These are phyloP conservation scores for Pelargonium myrrhifolium DNA, from an alignment of 441 rosid genomes.

Conservation along the genomic window DNA sequence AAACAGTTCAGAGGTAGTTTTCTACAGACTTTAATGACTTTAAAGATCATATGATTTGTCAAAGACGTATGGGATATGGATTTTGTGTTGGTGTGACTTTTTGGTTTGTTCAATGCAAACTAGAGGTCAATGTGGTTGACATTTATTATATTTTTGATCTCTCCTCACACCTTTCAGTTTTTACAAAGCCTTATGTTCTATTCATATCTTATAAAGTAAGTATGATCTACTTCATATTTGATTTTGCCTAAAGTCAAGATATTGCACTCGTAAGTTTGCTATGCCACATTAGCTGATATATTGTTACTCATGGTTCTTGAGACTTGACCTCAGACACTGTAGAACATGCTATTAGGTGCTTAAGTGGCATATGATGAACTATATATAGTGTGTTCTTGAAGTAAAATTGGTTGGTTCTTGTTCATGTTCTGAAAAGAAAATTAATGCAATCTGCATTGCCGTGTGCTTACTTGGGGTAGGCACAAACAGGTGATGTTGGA, in stretches of 20 bases:
- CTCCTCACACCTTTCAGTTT: conserved; percentile 1
- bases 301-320: background rate
- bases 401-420: too few species aligned
- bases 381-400: too few species aligned
- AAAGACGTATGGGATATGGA: background rate
- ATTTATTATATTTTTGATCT: background rate
- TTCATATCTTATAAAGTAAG: background rate
- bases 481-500: conserved; percentile 86
- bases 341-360: background rate
- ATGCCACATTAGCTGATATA: background rate
- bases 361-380: too few species aligned
- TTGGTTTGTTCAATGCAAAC: background rate
- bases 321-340: background rate
- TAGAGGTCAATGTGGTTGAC: background rate
- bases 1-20: background rate
- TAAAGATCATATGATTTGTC: background rate
- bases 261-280: too few species aligned
- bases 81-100: background rate
- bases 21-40: background rate
- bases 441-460: conserved; percentile 8
- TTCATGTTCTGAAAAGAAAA: too few species aligned
- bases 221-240: too few species aligned
- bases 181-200: background rate
- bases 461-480: conserved; percentile 30
- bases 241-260: too few species aligned